Evolutionary conservation across 768 basidiomycete genomes (phyloP), one percentile per base, ranked within the genome.

Genomic region (Saitozyma podzolica): DNA sequence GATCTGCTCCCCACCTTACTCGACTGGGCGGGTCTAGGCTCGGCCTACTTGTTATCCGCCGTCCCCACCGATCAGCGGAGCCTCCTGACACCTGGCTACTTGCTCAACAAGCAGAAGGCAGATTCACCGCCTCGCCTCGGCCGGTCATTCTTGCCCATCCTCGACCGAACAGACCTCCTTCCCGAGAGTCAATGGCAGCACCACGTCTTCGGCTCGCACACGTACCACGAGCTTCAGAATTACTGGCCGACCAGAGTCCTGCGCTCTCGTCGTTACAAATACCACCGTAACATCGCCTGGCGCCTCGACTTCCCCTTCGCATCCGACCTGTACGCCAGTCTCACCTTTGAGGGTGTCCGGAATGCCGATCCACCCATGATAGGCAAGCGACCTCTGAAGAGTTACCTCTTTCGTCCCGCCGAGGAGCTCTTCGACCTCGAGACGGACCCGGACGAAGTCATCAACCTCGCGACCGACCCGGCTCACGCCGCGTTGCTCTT

Each of bases 251-350:
- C 66, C 8, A 48, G 66, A 14, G 47, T 59, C 39, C 14, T 60
- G 9, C 54, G 66, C 13, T 61, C 62, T n/a, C 54, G 51, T 7
- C 51, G 50, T 29, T 67, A 50, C 54, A 67, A 67, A 41, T 64
- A 67, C 48, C 66, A 67, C 50, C 62, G 66, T 8, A 67, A 67
- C 50, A 64, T 67, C 56, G 62, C 63, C 20, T 68, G 67, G 67
- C 20, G 55, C n/a, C 54, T 65, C n/a, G 67, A 68, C 42, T 68
- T 68, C 54, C 63, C 67, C 40, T 68, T 68, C 41, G 59, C 67
- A 0, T 53, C 67, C 48, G 67, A 68, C 29, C 49, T 68, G 9
- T 68, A 68, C 56, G 59, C 67, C 6, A 61, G 59, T 3, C 42
- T 52, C 6, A 51, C 63, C 2, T 68, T 61, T 45, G 63, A 64